Evolutionary conservation across 2,329 filamentous ascomycete genomes (phyloP), one percentile per base, ranked within the genome.

Genomic region (Pseudocercospora ulei): DNA sequence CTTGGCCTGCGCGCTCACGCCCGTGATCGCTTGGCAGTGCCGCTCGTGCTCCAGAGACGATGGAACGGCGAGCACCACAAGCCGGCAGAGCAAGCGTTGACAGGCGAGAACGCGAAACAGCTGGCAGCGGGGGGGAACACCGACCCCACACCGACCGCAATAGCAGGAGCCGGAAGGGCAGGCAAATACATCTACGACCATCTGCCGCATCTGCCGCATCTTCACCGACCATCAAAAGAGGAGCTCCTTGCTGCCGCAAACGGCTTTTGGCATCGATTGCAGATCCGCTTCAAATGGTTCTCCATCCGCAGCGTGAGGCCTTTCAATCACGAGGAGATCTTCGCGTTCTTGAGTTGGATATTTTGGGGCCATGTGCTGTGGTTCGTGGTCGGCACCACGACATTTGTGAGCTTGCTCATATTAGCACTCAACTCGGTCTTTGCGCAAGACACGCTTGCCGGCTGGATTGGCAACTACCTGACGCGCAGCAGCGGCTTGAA

Each of bases 311-410:
- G 87, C 59, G 83, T 82, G 60, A 74, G 90, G 23, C 90, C 90
- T 0, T 98, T 90, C 75, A 98, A 93, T 61, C 75, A 80, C 13
- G 90, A 98, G 60, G 90, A 98, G 65, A 95, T 94, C 69, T 83
- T 86, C 29, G 90, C 90, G 3, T 88, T 98, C 47, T 76, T 85
- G 37, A 96, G 90, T 2, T 96, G 88, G 88, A 81, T 98, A 47
- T 73, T 96, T 46, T 71, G 95, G 38, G 90, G 88, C 0, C 90
- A 98, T 62, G 69, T 98, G 5, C 74, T 94, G 7, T 98, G 90
- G 90, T 76, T 98, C 52, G 72, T 96, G n/a, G 72, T 96, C 18
- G 90, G 90, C 38, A 98, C 90, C 0, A 98, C 90, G 0, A 96
- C 90, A 0, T 98, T 98, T 62, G 86, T 96, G 62, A 95, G 88